phyloP scores from a whole-genome alignment of 164 flowering plant genomes.

The Sedum album region DNA sequence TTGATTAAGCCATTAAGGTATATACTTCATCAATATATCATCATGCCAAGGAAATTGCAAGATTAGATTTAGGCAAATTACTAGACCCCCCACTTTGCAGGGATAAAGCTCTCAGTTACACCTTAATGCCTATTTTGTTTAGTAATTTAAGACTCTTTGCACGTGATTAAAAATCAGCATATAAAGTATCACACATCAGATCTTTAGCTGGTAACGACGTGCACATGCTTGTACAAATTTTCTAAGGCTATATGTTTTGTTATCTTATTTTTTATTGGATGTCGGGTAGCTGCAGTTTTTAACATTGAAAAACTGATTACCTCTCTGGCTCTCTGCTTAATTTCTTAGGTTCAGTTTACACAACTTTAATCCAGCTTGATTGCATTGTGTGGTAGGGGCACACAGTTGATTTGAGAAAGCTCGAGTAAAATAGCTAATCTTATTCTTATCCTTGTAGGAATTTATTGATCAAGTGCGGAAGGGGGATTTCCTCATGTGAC shows the following conservation, averaged over 20 bases:
- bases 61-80: neutral
- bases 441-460: no score
- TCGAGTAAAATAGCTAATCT: no score
- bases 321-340: neutral
- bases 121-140: neutral
- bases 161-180: neutral
- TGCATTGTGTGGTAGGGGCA: neutral
- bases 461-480: no score
- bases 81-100: neutral
- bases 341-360: neutral
- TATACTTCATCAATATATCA: neutral
- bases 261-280: neutral
- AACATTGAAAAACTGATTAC: neutral
- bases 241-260: neutral
- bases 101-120: neutral
- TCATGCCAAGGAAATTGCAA: neutral
- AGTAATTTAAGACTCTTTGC: neutral
- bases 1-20: conserved; percentile 4
- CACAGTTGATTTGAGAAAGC: no score
- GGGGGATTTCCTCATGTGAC: neutral
- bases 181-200: neutral
- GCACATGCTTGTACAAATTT: neutral
- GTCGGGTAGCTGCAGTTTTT: neutral
- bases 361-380: neutral
- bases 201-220: neutral